Conservation (phyloP, 345 rosid species). For the Populus pruinosa region DNA sequence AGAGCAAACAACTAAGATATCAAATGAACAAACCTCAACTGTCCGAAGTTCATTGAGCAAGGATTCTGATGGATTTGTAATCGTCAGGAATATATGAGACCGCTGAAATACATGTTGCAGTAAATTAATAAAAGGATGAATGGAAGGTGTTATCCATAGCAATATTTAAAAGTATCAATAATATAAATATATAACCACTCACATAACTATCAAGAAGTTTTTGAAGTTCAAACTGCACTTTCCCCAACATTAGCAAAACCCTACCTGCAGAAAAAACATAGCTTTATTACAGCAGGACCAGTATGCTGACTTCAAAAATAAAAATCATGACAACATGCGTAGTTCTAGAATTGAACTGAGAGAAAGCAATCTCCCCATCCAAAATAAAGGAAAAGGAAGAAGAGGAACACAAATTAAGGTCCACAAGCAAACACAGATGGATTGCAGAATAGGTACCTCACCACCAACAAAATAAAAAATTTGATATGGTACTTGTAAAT, state of each 20-base stretch:
- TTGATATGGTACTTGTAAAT: background rate
- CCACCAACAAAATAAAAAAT: background rate
- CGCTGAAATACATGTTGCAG: constrained; percentile 52
- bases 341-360: background rate
- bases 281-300: background rate
- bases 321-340: background rate
- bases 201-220: constrained; percentile 87
- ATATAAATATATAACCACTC: constrained; percentile 31
- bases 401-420: background rate
- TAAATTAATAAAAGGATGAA: constrained; percentile 10
- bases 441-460: background rate
- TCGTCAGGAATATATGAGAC: constrained; percentile 65
- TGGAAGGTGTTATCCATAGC: background rate
- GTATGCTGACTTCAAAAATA: background rate
- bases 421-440: background rate
- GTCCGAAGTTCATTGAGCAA: constrained; percentile 87
- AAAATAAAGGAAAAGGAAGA: background rate
- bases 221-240: constrained; percentile 82
- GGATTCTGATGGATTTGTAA: constrained; percentile 90
- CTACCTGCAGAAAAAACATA: constrained; percentile 49
- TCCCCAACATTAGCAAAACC: constrained; percentile 67
- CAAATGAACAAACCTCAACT: constrained; percentile 76
- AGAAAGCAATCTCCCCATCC: background rate
- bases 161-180: constrained; percentile 3
- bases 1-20: constrained; percentile 11